Conservation (phyloP, 2,329 filamentous ascomycete genomes). For the Pyricularia sp. region DNA sequence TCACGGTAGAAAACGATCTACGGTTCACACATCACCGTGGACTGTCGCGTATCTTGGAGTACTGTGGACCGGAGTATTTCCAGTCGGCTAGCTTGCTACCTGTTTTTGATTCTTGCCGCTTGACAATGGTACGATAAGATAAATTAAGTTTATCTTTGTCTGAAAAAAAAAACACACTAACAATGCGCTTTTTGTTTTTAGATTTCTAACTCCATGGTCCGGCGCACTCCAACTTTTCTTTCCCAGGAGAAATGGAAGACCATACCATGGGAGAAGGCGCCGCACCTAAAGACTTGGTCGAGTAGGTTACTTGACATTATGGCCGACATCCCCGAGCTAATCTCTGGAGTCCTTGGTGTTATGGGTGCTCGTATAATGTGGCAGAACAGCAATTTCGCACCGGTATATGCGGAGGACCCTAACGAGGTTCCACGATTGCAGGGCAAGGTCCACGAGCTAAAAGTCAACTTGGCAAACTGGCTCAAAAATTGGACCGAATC, state of each 20-base stretch:
- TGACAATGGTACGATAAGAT: constrained; percentile 10
- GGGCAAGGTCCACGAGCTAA: constrained; percentile 4
- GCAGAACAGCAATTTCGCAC: constrained; percentile 6
- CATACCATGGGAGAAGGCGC: constrained; percentile 13
- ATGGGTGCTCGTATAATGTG: constrained; percentile 10
- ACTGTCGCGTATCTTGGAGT: constrained; percentile 16
- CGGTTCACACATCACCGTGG: constrained; percentile 17
- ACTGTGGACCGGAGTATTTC: constrained; percentile 16
- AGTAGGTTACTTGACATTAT: constrained; percentile 15
- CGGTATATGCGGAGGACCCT: constrained; percentile 6
- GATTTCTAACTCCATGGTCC: constrained; percentile 16
- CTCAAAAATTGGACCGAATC: constrained; percentile 8
- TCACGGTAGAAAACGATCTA: constrained; percentile 15
- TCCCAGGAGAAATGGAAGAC: constrained; percentile 14
- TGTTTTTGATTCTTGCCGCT: constrained; percentile 16
- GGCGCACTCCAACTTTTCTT: constrained; percentile 14
- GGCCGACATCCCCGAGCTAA: constrained; percentile 12
- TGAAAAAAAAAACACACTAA: background rate
- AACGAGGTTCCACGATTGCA: constrained; percentile 8
- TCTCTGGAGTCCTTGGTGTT: constrained; percentile 10
- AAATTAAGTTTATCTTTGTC: no score
- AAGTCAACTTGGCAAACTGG: constrained; percentile 7
- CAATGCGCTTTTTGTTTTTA: background rate
- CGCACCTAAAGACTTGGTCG: constrained; percentile 11
- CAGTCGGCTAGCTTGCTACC: constrained; percentile 15